Evolutionary conservation across 1,284 basidiomycete species (phyloP).

Genomic region (Cutaneotrichosporon sp.): DNA sequence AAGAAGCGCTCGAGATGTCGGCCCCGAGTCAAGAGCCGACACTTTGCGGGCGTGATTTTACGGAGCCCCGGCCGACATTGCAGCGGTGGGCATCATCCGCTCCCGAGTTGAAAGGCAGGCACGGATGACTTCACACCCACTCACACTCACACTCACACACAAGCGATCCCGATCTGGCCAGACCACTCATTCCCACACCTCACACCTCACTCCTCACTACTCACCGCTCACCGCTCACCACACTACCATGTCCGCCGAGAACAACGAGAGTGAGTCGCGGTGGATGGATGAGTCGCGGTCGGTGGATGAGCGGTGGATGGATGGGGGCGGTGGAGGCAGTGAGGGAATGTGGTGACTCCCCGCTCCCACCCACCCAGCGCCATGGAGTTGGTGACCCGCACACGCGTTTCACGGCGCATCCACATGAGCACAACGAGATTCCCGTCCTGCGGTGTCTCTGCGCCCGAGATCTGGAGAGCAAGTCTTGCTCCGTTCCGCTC

Average conservation of each 20-base stretch:
- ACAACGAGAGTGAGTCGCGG: conserved; percentile 7
- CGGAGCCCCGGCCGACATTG: background rate
- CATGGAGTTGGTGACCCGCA: too few species aligned
- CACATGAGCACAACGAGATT: too few species aligned
- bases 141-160: background rate
- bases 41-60: background rate
- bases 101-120: too few species aligned
- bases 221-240: background rate
- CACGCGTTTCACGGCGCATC: too few species aligned
- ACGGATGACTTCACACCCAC: background rate
- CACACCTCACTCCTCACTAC: background rate
- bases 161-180: background rate
- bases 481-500: too few species aligned
- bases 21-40: background rate
- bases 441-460: too few species aligned
- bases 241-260: conserved; percentile 4
- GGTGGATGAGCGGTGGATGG: background rate
- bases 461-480: too few species aligned
- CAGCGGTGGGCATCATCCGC: too few species aligned
- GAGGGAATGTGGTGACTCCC: background rate
- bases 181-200: too few species aligned
- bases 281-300: background rate
- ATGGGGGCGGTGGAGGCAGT: background rate
- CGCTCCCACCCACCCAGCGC: too few species aligned
- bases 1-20: background rate